Percentiles rank a stretch among this genome's conserved stretches.
Conservation (phyloP, 768 basidiomycete species). For the Kwoniella sp. region DNA sequence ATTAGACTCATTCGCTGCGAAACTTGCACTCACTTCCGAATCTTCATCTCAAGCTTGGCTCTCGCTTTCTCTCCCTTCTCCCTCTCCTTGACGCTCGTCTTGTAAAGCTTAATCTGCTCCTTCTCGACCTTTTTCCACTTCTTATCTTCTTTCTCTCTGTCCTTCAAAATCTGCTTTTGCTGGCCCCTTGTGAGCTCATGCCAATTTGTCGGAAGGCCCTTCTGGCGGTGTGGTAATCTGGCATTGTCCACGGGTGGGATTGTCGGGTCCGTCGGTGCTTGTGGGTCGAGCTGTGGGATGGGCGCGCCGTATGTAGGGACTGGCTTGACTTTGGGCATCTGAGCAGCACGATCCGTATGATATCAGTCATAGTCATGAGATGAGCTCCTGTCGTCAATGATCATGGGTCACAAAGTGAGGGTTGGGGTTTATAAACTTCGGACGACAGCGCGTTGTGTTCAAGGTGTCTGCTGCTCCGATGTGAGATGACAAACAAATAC, state of each 20-base stretch:
- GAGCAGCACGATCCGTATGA: background rate
- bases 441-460: too few species aligned
- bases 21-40: slow-evolving; percentile 33
- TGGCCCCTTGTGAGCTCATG: slow-evolving; percentile 1
- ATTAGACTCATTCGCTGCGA: background rate
- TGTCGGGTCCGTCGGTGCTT: background rate
- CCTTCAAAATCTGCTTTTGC: slow-evolving; percentile 11
- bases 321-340: background rate
- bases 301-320: slow-evolving; percentile 7
- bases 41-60: slow-evolving; percentile 24
- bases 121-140: slow-evolving; percentile 17
- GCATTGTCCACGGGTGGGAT: background rate
- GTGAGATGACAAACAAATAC: too few species aligned
- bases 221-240: background rate
- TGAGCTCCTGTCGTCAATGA: too few species aligned
- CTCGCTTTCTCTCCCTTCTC: slow-evolving; percentile 21
- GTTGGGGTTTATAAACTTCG: too few species aligned
- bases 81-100: slow-evolving; percentile 18
- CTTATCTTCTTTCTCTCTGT: slow-evolving; percentile 17
- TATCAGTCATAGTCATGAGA: too few species aligned
- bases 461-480: too few species aligned
- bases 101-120: slow-evolving; percentile 13
- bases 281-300: background rate
- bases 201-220: background rate
- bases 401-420: too few species aligned